These are phyloP conservation scores for Alopecurus myosuroides DNA, from an alignment of 176 grass and related monocot species.

Conservation along the genomic window DNA sequence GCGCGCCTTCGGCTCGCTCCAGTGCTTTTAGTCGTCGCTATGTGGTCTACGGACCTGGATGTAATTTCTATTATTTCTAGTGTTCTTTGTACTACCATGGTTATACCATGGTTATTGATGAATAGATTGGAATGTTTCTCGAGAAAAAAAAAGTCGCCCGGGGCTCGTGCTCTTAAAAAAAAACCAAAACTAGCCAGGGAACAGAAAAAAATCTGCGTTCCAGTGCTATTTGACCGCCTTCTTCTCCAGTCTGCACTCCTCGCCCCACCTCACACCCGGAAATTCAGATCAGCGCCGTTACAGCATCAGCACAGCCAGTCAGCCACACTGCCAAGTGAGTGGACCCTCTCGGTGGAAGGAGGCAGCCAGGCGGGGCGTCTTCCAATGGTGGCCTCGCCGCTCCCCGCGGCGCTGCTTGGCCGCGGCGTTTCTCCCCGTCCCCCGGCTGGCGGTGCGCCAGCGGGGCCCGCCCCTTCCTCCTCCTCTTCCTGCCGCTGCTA, in stretches of 20 bases:
- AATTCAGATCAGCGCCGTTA: constrained; percentile 7
- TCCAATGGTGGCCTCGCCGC: constrained; percentile 23
- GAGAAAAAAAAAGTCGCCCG: no score
- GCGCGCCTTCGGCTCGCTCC: no score
- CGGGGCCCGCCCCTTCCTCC: not conserved
- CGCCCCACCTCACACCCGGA: not conserved
- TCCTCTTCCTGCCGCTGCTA: not conserved
- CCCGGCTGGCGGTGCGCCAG: not conserved
- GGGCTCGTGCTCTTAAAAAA: no score
- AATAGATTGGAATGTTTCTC: no score
- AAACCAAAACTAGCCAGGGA: no score
- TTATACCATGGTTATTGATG: no score
- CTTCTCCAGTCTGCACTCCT: not conserved
- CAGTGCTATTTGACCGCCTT: not conserved
- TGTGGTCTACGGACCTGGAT: no score
- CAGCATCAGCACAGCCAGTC: not conserved
- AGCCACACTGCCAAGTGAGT: not conserved
- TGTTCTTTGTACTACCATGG: no score
- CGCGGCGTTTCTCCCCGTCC: not conserved
- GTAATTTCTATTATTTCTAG: no score
- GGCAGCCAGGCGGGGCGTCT: not conserved
- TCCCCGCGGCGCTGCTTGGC: not conserved
- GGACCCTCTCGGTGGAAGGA: not conserved
- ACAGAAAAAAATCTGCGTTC: not conserved
- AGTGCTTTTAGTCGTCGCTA: no score